Evolutionary conservation across 805 yeast species (phyloP).

Genomic region (Blastobotrys mokoenaii): DNA sequence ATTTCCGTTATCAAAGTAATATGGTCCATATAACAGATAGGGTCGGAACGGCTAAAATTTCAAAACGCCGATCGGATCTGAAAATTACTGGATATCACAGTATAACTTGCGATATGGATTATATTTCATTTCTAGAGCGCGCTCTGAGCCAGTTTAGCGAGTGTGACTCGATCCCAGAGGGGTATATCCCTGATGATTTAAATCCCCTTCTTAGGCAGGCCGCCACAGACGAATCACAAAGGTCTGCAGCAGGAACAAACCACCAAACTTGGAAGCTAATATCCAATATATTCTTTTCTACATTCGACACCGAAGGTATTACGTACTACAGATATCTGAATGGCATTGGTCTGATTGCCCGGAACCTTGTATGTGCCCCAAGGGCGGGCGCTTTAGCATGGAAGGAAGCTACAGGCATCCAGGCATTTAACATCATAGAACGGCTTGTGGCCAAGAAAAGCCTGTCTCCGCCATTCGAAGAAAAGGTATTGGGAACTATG

Average conservation of each 20-base stretch:
- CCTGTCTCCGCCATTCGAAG: conserved; percentile 7
- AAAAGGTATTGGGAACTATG: conserved; percentile 4
- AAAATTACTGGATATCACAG: too few relatives aligned
- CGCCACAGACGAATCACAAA: conserved; percentile 2
- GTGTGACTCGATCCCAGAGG: conserved; percentile 3
- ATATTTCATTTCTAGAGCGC: not conserved
- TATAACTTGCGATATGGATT: too few relatives aligned
- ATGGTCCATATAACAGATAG: too few relatives aligned
- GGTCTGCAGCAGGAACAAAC: not conserved
- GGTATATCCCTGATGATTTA: conserved; percentile 7
- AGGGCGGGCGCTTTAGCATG: conserved; percentile 27
- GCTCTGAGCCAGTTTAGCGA: conserved; percentile 1
- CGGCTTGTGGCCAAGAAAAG: not conserved
- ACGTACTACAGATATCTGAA: conserved; percentile 31
- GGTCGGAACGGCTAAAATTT: too few relatives aligned
- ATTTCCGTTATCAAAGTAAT: too few relatives aligned
- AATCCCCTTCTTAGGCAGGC: conserved; percentile 16
- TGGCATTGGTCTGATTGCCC: conserved; percentile 40
- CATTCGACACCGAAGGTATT: not conserved
- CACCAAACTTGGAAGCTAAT: not conserved
- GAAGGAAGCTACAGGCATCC: conserved; percentile 7
- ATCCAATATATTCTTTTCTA: not conserved
- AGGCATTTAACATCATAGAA: not conserved
- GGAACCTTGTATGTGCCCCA: conserved; percentile 36
- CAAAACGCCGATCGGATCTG: too few relatives aligned